Conservation (phyloP, 2,329 filamentous ascomycete species). For the Fusarium sublunatum region DNA sequence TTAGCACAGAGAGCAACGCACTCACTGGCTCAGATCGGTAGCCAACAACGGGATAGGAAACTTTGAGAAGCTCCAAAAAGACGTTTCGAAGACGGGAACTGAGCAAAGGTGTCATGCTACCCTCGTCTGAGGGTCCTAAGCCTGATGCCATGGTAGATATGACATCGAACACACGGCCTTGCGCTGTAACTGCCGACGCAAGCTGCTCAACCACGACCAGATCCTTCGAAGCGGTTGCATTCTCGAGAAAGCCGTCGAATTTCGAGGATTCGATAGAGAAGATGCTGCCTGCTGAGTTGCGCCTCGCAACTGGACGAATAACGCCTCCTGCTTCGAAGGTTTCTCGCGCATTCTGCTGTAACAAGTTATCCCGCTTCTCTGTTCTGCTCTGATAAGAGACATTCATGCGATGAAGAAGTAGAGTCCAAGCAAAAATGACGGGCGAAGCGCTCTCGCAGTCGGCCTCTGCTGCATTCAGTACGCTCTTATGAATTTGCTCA, state of each 20-base stretch:
- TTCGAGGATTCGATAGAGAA: constrained; percentile 70
- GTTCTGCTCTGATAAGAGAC: constrained; percentile 70
- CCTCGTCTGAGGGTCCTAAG: constrained; percentile 58
- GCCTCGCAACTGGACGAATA: constrained; percentile 56
- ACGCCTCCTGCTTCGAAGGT: constrained; percentile 64
- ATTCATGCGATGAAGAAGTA: constrained; percentile 78
- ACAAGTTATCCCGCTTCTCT: constrained; percentile 67
- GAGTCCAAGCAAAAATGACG: constrained; percentile 82
- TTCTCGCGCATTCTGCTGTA: constrained; percentile 69
- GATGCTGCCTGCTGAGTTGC: constrained; percentile 71
- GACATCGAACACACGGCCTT: constrained; percentile 65
- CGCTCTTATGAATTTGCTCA: constrained; percentile 77
- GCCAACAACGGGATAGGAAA: constrained; percentile 72
- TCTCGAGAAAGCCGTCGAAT: constrained; percentile 68
- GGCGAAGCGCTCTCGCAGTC: constrained; percentile 74
- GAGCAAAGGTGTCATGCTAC: constrained; percentile 65
- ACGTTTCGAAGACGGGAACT: constrained; percentile 71
- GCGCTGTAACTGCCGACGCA: constrained; percentile 60
- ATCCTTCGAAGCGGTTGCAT: constrained; percentile 62
- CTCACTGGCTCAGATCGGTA: constrained; percentile 79
- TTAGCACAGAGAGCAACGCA: constrained; percentile 73
- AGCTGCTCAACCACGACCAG: constrained; percentile 63
- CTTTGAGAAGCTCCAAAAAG: constrained; percentile 77
- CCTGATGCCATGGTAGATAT: constrained; percentile 62
- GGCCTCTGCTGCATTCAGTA: constrained; percentile 68